Conservation (phyloP, 768 basidiomycete genomes). For the Amanita exitialis region DNA sequence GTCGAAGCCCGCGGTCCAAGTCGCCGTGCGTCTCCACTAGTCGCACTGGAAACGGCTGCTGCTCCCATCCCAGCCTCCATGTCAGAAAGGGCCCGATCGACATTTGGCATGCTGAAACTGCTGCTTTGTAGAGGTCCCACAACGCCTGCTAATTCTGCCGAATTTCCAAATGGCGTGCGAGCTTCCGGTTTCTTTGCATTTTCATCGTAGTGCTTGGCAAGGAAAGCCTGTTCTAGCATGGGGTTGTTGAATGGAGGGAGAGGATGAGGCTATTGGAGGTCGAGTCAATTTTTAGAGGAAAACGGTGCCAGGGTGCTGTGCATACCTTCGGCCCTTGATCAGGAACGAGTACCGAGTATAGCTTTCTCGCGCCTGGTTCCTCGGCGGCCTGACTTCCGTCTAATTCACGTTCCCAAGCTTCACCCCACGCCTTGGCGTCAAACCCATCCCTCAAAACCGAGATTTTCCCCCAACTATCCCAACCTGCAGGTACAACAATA, state of each 20-base stretch:
- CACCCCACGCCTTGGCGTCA: slow-evolving; percentile 71
- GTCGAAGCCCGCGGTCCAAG: slow-evolving; percentile 22
- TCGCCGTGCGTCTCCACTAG: slow-evolving; percentile 17
- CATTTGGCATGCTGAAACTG: slow-evolving; percentile 77
- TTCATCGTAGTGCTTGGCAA: slow-evolving; percentile 85
- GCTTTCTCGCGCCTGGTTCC: slow-evolving; percentile 52
- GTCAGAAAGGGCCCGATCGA: slow-evolving; percentile 79
- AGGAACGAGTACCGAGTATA: slow-evolving; percentile 66
- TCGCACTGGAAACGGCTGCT: slow-evolving; percentile 15
- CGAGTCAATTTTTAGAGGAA: not conserved
- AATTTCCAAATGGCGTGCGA: slow-evolving; percentile 71
- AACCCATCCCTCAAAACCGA: slow-evolving; percentile 85
- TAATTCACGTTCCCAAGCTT: slow-evolving; percentile 71
- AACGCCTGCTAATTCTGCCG: slow-evolving; percentile 56
- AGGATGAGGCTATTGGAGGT: slow-evolving; percentile 39
- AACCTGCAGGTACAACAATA: slow-evolving; percentile 88
- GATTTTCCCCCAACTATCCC: slow-evolving; percentile 99
- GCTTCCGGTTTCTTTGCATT: slow-evolving; percentile 84
- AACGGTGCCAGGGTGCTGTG: slow-evolving; percentile 3
- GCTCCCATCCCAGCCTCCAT: slow-evolving; percentile 62
- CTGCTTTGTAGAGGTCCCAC: slow-evolving; percentile 91
- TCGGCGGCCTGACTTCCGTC: slow-evolving; percentile 29
- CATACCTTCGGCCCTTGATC: slow-evolving; percentile 68
- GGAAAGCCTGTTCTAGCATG: slow-evolving; percentile 84
- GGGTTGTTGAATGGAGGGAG: slow-evolving; percentile 74